These are phyloP conservation scores for Jasminum sambac DNA, from an alignment of 257 asterid species.

Conservation along the genomic window DNA sequence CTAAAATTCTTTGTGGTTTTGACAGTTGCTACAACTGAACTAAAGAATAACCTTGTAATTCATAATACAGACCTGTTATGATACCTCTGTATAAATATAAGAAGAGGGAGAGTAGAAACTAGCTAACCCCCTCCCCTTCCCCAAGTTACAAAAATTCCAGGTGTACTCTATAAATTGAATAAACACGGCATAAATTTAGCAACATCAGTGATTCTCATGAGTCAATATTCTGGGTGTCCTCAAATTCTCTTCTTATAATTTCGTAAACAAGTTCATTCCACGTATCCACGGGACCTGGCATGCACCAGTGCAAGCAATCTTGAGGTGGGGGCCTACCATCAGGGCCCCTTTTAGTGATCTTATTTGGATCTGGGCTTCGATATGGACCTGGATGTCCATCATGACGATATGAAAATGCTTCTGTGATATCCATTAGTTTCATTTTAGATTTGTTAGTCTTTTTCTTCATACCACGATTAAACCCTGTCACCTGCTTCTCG, in stretches of 20 bases:
- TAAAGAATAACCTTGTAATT: slow-evolving; percentile 24
- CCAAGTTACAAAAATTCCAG: slow-evolving; percentile 18
- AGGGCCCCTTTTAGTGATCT: slow-evolving; percentile 79
- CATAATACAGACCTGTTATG: slow-evolving; percentile 19
- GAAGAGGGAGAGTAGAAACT: slow-evolving; percentile 13
- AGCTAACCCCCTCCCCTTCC: slow-evolving; percentile 21
- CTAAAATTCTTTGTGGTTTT: neutral
- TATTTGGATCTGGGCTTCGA: slow-evolving; percentile 83
- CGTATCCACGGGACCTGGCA: slow-evolving; percentile 98
- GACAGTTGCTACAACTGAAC: neutral
- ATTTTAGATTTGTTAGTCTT: slow-evolving; percentile 60
- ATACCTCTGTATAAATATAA: slow-evolving; percentile 19
- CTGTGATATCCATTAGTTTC: slow-evolving; percentile 78
- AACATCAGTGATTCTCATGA: slow-evolving; percentile 25
- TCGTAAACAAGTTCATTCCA: slow-evolving; percentile 89
- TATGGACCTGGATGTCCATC: slow-evolving; percentile 99
- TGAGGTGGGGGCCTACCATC: slow-evolving; percentile 96
- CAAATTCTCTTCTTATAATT: slow-evolving; percentile 60
- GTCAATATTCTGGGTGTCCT: slow-evolving; percentile 23
- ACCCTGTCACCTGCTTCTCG: slow-evolving; percentile 75
- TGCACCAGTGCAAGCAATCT: slow-evolving; percentile 99
- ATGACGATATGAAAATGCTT: slow-evolving; percentile 65
- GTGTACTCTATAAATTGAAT: slow-evolving; percentile 7
- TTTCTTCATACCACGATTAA: slow-evolving; percentile 55
- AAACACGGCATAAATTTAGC: slow-evolving; percentile 6